phyloP scores from a whole-genome alignment of 2,329 filamentous ascomycete genomes.

The Scedosporium boydii region DNA sequence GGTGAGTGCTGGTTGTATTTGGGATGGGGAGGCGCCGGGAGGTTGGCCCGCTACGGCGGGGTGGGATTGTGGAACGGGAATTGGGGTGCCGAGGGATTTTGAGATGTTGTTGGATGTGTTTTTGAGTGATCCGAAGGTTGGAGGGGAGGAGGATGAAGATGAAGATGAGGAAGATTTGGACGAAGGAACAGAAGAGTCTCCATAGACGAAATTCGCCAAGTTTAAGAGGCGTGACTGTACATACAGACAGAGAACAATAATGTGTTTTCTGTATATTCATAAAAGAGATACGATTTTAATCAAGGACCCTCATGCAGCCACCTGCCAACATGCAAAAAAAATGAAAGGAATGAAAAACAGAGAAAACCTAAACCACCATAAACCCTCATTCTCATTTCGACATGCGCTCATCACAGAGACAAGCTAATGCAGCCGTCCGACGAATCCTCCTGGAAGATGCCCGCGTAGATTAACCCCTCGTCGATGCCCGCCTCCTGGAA shows the following conservation, averaged over 20 bases:
- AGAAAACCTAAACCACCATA: not conserved
- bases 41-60: slow-evolving; percentile 36
- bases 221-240: not conserved
- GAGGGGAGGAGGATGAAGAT: not conserved
- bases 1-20: slow-evolving; percentile 27
- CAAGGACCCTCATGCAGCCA: not conserved
- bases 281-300: not conserved
- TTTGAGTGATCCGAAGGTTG: not conserved
- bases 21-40: slow-evolving; percentile 19
- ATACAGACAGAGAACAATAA: not conserved
- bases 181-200: not conserved
- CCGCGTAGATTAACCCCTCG: slow-evolving; percentile 42
- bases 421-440: slow-evolving; percentile 26
- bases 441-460: slow-evolving; percentile 44
- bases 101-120: slow-evolving; percentile 24
- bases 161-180: not conserved
- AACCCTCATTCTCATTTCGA: not conserved
- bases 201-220: not conserved
- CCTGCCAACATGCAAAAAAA: too few species aligned
- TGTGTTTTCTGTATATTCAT: not conserved
- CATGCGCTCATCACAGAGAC: slow-evolving; percentile 8
- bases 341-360: too few species aligned
- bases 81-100: slow-evolving; percentile 37
- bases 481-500: slow-evolving; percentile 37
- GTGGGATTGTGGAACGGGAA: slow-evolving; percentile 40